Evolutionary conservation across 345 rosid genomes (phyloP).

Genomic region (Eucalyptus microcorys): DNA sequence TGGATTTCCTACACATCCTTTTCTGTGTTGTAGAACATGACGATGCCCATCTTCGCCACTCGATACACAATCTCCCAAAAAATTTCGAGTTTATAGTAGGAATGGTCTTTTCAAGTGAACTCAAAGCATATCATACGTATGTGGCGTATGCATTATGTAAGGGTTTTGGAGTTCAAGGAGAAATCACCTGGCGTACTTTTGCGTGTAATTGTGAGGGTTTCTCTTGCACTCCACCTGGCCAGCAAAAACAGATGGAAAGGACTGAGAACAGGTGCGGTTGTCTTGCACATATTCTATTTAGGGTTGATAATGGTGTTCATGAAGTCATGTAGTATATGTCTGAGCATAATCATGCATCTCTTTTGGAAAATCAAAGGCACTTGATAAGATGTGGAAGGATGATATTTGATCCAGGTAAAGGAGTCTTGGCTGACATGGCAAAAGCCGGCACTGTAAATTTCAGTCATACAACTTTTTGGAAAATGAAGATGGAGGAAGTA

Average conservation of each 20-base stretch:
- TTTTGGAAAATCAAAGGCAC: neutral
- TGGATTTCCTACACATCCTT: neutral
- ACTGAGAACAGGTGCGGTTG: neutral
- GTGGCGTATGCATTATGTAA: neutral
- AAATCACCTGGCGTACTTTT: neutral
- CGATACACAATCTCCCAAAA: neutral
- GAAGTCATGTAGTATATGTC: neutral
- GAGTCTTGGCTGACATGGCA: neutral
- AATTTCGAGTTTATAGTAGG: neutral
- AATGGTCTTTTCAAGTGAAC: neutral
- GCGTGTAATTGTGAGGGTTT: neutral
- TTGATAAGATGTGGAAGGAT: neutral
- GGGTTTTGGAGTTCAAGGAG: neutral
- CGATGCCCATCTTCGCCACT: neutral
- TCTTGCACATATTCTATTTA: neutral
- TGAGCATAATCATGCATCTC: neutral
- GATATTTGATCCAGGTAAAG: neutral
- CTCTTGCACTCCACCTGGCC: neutral
- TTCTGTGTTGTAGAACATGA: neutral
- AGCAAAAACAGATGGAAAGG: neutral
- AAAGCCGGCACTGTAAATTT: neutral
- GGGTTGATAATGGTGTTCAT: neutral
- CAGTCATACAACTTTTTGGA: neutral
- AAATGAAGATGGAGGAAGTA: neutral
- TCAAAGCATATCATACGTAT: neutral